Conservation (phyloP, 495 filamentous ascomycete species). For the Arthonia radiata region DNA sequence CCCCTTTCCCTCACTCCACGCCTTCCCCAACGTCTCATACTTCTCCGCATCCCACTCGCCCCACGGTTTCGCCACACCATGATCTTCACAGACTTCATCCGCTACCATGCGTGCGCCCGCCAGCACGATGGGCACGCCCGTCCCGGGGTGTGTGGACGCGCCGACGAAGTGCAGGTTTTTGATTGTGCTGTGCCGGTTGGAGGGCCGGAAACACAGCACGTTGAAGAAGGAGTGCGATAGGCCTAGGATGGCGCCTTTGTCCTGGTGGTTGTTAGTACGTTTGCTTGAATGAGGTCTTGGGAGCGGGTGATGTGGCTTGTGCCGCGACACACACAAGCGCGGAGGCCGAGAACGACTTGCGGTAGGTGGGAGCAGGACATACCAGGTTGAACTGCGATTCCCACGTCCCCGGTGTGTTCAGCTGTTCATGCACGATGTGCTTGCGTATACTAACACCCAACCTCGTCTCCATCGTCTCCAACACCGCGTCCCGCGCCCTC, state of each 20-base stretch:
- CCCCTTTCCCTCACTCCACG: slow-evolving; percentile 7
- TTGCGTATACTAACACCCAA: slow-evolving; percentile 20
- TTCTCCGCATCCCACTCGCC: slow-evolving; percentile 1
- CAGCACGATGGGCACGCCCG: slow-evolving; percentile 43
- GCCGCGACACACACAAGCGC: too few relatives aligned
- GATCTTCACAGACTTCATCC: slow-evolving; percentile 26
- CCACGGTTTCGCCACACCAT: slow-evolving; percentile 19
- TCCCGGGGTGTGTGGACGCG: slow-evolving; percentile 45
- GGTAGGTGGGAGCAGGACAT: too few relatives aligned
- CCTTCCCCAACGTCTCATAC: slow-evolving; percentile 5
- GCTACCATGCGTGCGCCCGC: slow-evolving; percentile 35
- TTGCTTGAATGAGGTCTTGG: too few relatives aligned
- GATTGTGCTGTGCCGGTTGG: slow-evolving; percentile 22
- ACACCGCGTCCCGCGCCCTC: slow-evolving; percentile 24
- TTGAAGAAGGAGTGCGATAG: slow-evolving; percentile 46
- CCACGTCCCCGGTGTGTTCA: slow-evolving; percentile 39
- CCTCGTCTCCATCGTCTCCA: slow-evolving; percentile 27
- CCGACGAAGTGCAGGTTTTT: slow-evolving; percentile 37
- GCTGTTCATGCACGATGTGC: slow-evolving; percentile 27
- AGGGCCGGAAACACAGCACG: slow-evolving; percentile 37
- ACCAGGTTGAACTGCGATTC: slow-evolving; percentile 37
- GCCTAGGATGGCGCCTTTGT: slow-evolving; percentile 43
- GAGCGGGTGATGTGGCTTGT: too few relatives aligned
- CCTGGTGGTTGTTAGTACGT: too few relatives aligned
- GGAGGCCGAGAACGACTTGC: too few relatives aligned